Evolutionary conservation across 371 early-diverging fungal genomes (phyloP), one percentile per base, ranked within the genome.

Genomic region (Mortierella polycephala): DNA sequence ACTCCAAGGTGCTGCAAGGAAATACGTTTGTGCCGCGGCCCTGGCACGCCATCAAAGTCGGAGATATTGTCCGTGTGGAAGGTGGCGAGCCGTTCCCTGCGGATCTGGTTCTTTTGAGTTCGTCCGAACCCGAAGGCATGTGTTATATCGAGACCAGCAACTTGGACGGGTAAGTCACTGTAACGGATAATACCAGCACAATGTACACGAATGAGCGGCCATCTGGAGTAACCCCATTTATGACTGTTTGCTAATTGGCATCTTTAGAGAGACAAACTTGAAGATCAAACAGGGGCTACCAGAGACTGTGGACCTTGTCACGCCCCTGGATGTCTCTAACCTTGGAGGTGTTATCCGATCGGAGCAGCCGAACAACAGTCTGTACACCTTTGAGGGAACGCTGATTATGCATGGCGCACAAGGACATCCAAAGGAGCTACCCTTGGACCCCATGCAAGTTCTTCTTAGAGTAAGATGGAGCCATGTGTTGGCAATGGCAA

Each of bases 321-420:
- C 57, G 12, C 65, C 58, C 18, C 56, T 62, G 39, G 66, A 63
- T 16, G 83, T 89, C 60, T 80, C 85, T 2, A 82, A 71, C 9
- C 67, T 96, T 18, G 84, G 84, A 51, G 91, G 90, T 45, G 39
- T 61, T 13, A 71, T 62, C 46, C 71, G 71, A 20, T 93, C 91
- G 12, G 96, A 96, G 75, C 89, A 89, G 54, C 96, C 96, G 2
- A 96, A 96, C 80, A 94, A 94, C 84, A 91, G 92, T 61, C 81
- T 96, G 16, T 96, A 96, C 82, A 95, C 92, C 14, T 96, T 89
- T 67, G 94, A 95, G 62, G 96, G 95, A 69, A 89, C 90, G 2
- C 64, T 96, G 23, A 69, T 88, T 7, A 82, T 84, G 61, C 60
- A 83, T 8, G 61, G 69, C 12, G 72, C 83, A 16, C 84, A 87